Base-by-base conservation (phyloP, 2,329 filamentous ascomycete species). In the Colletotrichum truncatum region DNA sequence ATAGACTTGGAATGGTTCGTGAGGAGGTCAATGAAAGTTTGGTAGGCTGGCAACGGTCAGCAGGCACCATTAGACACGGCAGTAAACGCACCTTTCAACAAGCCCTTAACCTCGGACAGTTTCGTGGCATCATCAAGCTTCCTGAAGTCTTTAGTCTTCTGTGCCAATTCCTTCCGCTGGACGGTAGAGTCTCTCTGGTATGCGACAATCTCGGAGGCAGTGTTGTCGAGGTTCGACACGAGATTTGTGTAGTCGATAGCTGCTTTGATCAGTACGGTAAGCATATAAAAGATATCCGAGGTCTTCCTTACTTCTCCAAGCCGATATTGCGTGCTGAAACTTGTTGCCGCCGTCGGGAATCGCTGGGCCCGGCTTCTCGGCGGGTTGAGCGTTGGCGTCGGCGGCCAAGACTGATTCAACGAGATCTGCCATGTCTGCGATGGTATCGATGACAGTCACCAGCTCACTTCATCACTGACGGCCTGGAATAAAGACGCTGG, bases 101-200 rank as follows among this genome's bases (percentile, higher is more conserved):
- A 81, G 38, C 89, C 89, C 80, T 98, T 99, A 81, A 97, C 89
- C 77, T 99, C 96, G 5, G 85, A 84, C 57, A 99, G 81, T 78
- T 98, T 99, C 61, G 87, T 88, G 10, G 91, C 82, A 82, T 99
- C 94, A 72, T 98, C 95, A 10, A 97, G 86, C 77, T 98, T 98
- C 67, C 94, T 87, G 72, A 98, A 99, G 73, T 98, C 95, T 74
- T 99, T 99, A 1, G 96, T 99, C 84, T 98, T 98, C 75, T 98
- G 94, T n/a, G 97, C 96, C 18, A 99, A 84, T 67, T 99, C 97
- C 76, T 99, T 99, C 56, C 96, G 88, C 77, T 99, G 95, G 1
- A 98, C 91, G 4, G 97, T 91, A n/a, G 95, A 93, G 78, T 98
- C 96, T 72, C 94, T 89, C 76, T 99, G 97, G 76, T 97, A 94